Conservation (phyloP, 75 land plant genomes). For the Pinus taeda region DNA sequence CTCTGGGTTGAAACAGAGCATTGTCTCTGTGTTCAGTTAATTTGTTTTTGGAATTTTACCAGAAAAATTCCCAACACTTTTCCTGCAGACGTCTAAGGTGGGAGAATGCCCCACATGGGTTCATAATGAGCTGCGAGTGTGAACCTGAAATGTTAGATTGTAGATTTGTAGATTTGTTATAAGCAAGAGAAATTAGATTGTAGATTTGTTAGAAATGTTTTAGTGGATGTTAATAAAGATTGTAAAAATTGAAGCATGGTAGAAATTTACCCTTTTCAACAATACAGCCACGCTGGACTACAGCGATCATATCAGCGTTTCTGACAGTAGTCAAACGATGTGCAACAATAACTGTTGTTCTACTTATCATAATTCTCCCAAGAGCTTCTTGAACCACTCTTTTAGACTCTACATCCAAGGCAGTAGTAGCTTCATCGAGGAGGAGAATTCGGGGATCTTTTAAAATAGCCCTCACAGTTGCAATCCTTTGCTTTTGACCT, state of each 20-base stretch:
- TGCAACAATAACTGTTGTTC: constrained; percentile 81
- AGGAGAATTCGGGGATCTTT: constrained; percentile 73
- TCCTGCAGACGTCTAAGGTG: background rate
- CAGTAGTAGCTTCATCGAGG: constrained; percentile 87
- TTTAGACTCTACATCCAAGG: constrained; percentile 77
- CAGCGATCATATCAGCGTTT: constrained; percentile 68
- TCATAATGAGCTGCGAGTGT: too few species aligned
- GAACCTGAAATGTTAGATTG: too few species aligned
- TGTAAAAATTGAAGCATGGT: too few species aligned
- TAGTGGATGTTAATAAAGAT: too few species aligned
- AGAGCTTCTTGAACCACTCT: constrained; percentile 74
- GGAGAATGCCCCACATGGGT: too few species aligned
- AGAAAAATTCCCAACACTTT: too few species aligned
- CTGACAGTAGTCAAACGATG: constrained; percentile 74
- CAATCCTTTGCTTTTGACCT: constrained; percentile 86
- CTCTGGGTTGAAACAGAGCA: too few species aligned
- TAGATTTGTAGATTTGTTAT: too few species aligned
- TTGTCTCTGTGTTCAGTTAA: too few species aligned
- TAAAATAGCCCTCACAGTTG: constrained; percentile 78
- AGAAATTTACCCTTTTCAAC: constrained; percentile 37
- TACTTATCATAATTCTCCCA: constrained; percentile 40
- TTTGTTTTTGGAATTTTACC: too few species aligned
- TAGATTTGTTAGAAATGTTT: too few species aligned
- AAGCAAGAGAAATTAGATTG: too few species aligned
- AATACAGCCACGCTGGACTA: constrained; percentile 61